Conservation (phyloP, 78 protist genomes). For the Acrasis kona region DNA sequence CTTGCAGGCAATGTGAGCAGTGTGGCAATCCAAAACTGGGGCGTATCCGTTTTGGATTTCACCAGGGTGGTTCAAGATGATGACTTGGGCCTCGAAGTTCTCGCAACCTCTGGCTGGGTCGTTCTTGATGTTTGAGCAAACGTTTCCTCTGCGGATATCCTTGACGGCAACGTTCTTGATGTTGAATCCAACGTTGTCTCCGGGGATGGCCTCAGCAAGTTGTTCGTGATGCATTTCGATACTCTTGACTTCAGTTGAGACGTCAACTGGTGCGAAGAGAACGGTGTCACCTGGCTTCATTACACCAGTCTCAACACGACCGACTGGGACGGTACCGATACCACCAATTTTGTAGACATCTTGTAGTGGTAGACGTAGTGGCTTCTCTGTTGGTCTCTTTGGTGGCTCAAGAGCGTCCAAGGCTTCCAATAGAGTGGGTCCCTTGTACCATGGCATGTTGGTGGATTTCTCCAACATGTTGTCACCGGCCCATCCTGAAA, state of each 20-base stretch:
- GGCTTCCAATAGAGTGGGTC: constrained; percentile 1
- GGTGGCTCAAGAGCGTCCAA: constrained; percentile 81
- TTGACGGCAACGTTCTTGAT: constrained; percentile 86
- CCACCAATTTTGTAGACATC: constrained; percentile 97
- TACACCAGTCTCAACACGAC: constrained; percentile 96
- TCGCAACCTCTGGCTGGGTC: constrained; percentile 76
- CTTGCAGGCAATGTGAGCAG: constrained; percentile 94
- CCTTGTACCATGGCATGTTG: constrained; percentile 89
- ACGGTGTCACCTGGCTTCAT: constrained; percentile 82
- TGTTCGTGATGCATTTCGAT: constrained; percentile 97
- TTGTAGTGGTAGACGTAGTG: constrained; percentile 94
- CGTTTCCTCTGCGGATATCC: constrained; percentile 90
- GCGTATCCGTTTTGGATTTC: constrained; percentile 83
- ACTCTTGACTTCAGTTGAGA: constrained; percentile 84
- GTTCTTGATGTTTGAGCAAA: constrained; percentile 71
- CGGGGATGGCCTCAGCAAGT: constrained; percentile 78
- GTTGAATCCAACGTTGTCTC: constrained; percentile 97
- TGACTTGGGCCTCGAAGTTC: constrained; percentile 90
- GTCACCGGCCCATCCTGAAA: constrained; percentile 95
- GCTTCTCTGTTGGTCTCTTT: constrained; percentile 89
- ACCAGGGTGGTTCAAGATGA: constrained; percentile 93
- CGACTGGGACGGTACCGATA: constrained; percentile 94
- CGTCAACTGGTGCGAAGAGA: constrained; percentile 83
- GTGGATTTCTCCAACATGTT: constrained; percentile 82
- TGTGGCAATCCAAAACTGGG: constrained; percentile 95